Conservation (phyloP, 2,329 filamentous ascomycete genomes). For the Fusarium pilosicola region DNA sequence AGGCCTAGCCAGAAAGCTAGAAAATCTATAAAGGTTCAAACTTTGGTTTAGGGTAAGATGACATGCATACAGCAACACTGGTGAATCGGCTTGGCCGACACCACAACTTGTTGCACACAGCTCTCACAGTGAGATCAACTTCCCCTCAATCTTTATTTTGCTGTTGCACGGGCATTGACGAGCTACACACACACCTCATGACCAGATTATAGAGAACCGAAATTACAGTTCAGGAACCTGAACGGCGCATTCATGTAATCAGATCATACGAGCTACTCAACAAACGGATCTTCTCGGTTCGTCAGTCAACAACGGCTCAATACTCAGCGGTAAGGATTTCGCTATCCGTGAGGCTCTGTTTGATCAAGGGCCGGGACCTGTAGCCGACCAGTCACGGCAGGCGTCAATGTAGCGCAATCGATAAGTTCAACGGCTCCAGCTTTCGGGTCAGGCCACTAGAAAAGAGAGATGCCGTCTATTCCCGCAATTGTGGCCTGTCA, state of each 20-base stretch:
- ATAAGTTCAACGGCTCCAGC: constrained; percentile 1
- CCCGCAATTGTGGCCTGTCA: constrained; percentile 30
- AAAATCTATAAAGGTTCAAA: constrained; percentile 7
- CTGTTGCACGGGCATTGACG: not conserved
- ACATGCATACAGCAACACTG: not conserved
- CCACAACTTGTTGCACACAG: not conserved
- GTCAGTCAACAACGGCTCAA: not conserved
- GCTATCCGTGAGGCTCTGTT: constrained; percentile 30
- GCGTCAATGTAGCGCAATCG: constrained; percentile 10
- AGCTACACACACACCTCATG: constrained; percentile 15
- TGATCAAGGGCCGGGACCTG: constrained; percentile 16
- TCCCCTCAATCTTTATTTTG: constrained; percentile 4
- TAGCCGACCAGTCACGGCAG: constrained; percentile 5
- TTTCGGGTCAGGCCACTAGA: constrained; percentile 25
- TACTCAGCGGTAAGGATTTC: constrained; percentile 4
- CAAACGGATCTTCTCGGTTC: constrained; percentile 21
- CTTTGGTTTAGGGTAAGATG: constrained; percentile 14
- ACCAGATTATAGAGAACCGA: not conserved
- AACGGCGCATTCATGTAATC: not conserved
- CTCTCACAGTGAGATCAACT: constrained; percentile 15
- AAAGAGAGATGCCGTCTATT: constrained; percentile 13
- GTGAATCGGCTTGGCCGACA: constrained; percentile 17
- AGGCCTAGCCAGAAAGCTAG: not conserved
- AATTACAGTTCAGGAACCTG: not conserved
- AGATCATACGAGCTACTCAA: constrained; percentile 31